Evolutionary conservation across 805 yeast species (phyloP).

Genomic region (Kockiozyma suomiensis): DNA sequence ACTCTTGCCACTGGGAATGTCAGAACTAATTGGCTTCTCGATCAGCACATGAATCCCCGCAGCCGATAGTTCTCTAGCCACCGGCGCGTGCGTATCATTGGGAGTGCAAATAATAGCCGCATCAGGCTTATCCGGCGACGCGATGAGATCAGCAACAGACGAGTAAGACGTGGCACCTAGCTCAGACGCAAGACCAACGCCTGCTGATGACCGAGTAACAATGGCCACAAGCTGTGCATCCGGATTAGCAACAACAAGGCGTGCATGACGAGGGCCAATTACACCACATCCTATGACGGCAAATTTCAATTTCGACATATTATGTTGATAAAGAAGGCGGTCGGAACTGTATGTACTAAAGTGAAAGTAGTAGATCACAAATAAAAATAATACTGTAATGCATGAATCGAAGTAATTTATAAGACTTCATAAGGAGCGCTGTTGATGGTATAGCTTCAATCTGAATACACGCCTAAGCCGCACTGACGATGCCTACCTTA

Average conservation of each 20-base stretch:
- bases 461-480: too few species aligned
- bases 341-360: too few species aligned
- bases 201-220: background rate
- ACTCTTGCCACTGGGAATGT: too few species aligned
- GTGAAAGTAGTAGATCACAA: too few species aligned
- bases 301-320: background rate
- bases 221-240: background rate
- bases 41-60: background rate
- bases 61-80: background rate
- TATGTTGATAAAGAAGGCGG: too few species aligned
- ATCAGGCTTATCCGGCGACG: background rate
- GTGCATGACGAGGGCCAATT: constrained; percentile 1
- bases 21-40: background rate
- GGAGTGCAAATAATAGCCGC: background rate
- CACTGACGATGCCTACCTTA: too few species aligned
- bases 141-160: background rate
- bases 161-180: background rate
- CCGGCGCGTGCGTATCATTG: background rate
- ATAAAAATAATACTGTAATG: too few species aligned
- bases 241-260: background rate
- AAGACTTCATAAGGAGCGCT: too few species aligned
- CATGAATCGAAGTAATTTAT: too few species aligned
- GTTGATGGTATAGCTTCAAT: too few species aligned
- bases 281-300: background rate
- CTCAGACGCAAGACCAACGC: background rate